These are phyloP conservation scores for Candida pseudoviswanathii DNA, from an alignment of 1,139 yeast genomes.

Conservation along the genomic window DNA sequence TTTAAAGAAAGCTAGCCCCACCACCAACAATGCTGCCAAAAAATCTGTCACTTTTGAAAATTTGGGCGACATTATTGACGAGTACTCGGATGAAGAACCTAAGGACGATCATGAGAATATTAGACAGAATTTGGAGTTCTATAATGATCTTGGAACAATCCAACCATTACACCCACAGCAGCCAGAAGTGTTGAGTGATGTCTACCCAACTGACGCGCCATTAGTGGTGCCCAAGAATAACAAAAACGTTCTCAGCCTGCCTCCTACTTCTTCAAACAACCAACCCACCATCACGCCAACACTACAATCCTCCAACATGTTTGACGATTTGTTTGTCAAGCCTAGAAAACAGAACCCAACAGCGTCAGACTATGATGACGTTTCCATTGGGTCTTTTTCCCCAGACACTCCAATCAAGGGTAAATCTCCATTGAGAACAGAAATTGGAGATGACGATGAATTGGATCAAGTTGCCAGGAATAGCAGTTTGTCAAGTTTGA, in stretches of 20 bases:
- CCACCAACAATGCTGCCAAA: constrained; percentile 17
- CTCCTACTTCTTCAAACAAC: constrained; percentile 5
- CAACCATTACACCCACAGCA: constrained; percentile 17
- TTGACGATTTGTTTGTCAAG: constrained; percentile 11
- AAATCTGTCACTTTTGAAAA: constrained; percentile 48
- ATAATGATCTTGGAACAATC: constrained; percentile 9
- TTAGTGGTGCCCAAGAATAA: constrained; percentile 35
- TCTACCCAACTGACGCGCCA: constrained; percentile 41
- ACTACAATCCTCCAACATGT: constrained; percentile 4
- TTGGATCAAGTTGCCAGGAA: constrained; percentile 8
- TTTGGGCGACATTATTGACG: constrained; percentile 33
- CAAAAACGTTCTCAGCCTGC: not conserved
- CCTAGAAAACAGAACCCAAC: constrained; percentile 8
- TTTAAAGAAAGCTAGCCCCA: constrained; percentile 2
- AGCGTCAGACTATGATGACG: constrained; percentile 17
- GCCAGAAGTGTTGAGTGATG: constrained; percentile 48
- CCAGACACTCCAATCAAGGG: constrained; percentile 34
- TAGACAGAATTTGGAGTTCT: constrained; percentile 13
- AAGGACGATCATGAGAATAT: constrained; percentile 14
- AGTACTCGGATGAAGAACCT: constrained; percentile 17
- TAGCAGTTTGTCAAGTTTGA: constrained; percentile 19
- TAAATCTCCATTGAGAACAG: constrained; percentile 15
- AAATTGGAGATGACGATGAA: constrained; percentile 11
- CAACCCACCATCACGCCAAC: constrained; percentile 8
- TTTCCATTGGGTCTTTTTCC: constrained; percentile 38